Conservation (phyloP, 228 moss, liverwort and hornwort genomes). For the Sphagnum fallax region DNA sequence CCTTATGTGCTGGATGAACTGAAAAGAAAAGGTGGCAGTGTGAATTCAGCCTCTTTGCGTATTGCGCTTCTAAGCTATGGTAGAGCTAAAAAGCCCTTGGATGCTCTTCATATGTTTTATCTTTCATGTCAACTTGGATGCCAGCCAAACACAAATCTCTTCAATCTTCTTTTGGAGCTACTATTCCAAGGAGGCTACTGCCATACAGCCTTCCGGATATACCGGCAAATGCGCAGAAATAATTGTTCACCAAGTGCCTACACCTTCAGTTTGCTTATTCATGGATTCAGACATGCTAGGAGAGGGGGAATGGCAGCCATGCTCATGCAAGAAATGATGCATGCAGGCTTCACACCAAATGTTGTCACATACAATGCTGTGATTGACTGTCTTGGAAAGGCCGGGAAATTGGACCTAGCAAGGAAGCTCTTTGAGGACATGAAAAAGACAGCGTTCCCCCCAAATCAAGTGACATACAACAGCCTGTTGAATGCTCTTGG, state of each 20-base stretch:
- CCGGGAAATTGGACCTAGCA: constrained; percentile 25
- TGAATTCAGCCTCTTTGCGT: constrained; percentile 17
- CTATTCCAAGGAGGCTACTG: constrained; percentile 28
- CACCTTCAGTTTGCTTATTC: constrained; percentile 25
- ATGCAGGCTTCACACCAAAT: constrained; percentile 22
- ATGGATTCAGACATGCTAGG: constrained; percentile 22
- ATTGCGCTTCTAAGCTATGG: constrained; percentile 19
- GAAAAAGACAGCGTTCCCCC: constrained; percentile 16
- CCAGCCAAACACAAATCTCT: constrained; percentile 26
- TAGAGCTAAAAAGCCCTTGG: constrained; percentile 20
- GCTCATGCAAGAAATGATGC: constrained; percentile 30
- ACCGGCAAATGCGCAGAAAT: constrained; percentile 13
- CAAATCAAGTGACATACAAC: constrained; percentile 28
- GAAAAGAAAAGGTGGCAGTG: constrained; percentile 14
- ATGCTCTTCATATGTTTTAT: constrained; percentile 15
- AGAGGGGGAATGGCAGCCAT: constrained; percentile 15
- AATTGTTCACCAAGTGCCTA: constrained; percentile 25
- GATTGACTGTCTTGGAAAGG: constrained; percentile 31
- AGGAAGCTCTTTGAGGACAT: constrained; percentile 18
- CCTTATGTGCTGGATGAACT: constrained; percentile 15
- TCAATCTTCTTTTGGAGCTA: constrained; percentile 26
- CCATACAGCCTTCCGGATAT: constrained; percentile 21
- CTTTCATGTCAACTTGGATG: constrained; percentile 12
- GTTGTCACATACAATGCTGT: constrained; percentile 32
- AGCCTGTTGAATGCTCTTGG: constrained; percentile 30